Base-by-base conservation (phyloP, 371 early-diverging fungal species). In the Mortierella sp. region DNA sequence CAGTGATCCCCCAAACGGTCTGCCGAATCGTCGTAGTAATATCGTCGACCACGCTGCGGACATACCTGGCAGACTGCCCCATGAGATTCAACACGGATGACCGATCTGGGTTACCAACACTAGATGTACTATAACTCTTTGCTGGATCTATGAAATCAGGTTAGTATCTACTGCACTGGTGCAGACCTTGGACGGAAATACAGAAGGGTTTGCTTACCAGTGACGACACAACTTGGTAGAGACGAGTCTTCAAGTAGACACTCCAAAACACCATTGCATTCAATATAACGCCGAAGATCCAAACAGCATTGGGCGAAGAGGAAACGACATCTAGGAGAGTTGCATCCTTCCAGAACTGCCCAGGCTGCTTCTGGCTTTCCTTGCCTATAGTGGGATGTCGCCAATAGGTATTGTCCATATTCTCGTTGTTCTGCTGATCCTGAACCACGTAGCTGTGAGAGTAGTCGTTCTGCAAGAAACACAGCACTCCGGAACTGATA, bases 231-330 rank as follows among this genome's bases (percentile, higher is more conserved):
- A 13, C 44, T 25, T 21, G 59, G 43, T 40, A 67, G 28, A 25
- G 48, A 13, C 21, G 31, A 17, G 37, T 62, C 61, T 24, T 81
- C 60, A 22, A 82, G 45, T 39, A 81, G 60, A 28, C 64, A 43
- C 40, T 58, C 65, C 55, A 83, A 53, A 10, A 78, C 67, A 29
- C 53, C 53, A 46, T 67, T 80, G 13, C 71, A 80, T 43, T 83
- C 86, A 27, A 67, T 47, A 43, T 79, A 77, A 4, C 68, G 61
- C 46, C 79, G 56, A 21, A 85, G 49, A 22, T 83, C 79, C 29
- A 81, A 52, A 50, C 82, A 82, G 29, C 79, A 80, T 25, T 67
- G 63, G 14, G 82, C 83, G 64, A 79, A 83, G 16, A 85, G 67
- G 22, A 57, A 82, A n/a, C 72, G 61, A 17, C 57, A 45, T 27